These are phyloP conservation scores for Talaromyces sp. DNA, from an alignment of 2,329 filamentous ascomycete species.

Conservation along the genomic window DNA sequence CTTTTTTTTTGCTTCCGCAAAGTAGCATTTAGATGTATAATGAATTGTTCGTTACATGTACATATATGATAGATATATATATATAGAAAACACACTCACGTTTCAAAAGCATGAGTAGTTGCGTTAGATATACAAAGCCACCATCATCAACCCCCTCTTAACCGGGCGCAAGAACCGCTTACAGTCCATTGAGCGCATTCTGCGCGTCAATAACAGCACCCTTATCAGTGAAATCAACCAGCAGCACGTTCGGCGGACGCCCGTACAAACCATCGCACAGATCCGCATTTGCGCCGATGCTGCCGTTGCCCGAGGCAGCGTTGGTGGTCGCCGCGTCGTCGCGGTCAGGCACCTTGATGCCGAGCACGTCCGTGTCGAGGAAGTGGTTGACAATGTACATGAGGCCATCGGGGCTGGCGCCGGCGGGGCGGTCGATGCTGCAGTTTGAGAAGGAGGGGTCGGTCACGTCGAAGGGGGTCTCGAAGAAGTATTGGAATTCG, in stretches of 20 bases:
- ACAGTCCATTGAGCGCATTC: constrained; percentile 34
- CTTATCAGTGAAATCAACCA: constrained; percentile 43
- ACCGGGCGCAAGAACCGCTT: constrained; percentile 1
- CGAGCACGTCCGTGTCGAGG: constrained; percentile 37
- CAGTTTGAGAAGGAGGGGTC: constrained; percentile 38
- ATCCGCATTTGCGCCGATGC: constrained; percentile 38
- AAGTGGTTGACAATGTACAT: constrained; percentile 49
- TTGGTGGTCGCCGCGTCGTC: constrained; percentile 36
- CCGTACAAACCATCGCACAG: constrained; percentile 35
- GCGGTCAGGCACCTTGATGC: constrained; percentile 40
- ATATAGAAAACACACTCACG: not conserved
- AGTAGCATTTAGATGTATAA: not conserved
- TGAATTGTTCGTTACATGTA: not conserved
- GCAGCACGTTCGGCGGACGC: constrained; percentile 37
- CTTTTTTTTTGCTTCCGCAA: not conserved
- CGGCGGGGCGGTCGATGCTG: constrained; percentile 39
- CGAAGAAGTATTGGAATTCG: constrained; percentile 42
- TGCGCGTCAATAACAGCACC: constrained; percentile 40
- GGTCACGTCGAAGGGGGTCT: constrained; percentile 40
- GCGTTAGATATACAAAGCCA: not conserved
- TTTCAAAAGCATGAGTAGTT: not conserved
- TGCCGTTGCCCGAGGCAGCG: constrained; percentile 35
- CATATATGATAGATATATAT: not conserved
- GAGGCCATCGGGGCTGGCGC: constrained; percentile 30
- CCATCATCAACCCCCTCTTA: not conserved